These are phyloP conservation scores for Cadophora gregata DNA, from an alignment of 2,329 filamentous ascomycete genomes.

Conservation along the genomic window DNA sequence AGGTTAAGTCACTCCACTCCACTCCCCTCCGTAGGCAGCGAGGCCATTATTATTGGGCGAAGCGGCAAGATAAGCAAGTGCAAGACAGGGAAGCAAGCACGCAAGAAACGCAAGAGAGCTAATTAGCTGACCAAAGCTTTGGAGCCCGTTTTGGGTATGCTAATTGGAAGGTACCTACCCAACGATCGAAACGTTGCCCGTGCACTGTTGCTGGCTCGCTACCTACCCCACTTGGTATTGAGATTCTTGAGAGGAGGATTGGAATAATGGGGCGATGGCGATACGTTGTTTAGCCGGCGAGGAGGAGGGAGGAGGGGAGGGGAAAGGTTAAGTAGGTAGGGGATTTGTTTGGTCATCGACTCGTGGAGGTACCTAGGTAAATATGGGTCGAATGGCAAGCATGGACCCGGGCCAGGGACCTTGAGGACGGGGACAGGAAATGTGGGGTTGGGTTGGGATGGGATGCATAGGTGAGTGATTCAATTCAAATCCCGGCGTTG, in stretches of 20 bases:
- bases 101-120: not conserved
- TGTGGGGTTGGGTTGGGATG: not conserved
- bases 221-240: conserved; percentile 15
- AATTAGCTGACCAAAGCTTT: not conserved
- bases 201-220: conserved; percentile 7
- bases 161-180: too few relatives aligned
- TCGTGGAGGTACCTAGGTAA: not conserved
- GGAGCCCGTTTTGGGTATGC: not conserved
- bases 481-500: not conserved
- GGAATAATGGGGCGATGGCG: not conserved
- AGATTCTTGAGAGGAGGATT: not conserved
- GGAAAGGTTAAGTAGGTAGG: too few relatives aligned
- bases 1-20: too few relatives aligned
- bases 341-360: not conserved
- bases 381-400: too few relatives aligned
- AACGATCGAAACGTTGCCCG: conserved; percentile 7
- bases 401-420: not conserved
- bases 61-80: conserved; percentile 12
- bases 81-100: conserved; percentile 12
- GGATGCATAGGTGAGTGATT: too few relatives aligned
- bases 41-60: too few relatives aligned
- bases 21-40: too few relatives aligned
- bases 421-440: not conserved
- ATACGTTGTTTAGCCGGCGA: conserved; percentile 5
- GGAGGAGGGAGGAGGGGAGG: not conserved